Evolutionary conservation across 2,329 filamentous ascomycete species (phyloP), one percentile per base, ranked within the genome.

Genomic region (Capronia coronata): DNA sequence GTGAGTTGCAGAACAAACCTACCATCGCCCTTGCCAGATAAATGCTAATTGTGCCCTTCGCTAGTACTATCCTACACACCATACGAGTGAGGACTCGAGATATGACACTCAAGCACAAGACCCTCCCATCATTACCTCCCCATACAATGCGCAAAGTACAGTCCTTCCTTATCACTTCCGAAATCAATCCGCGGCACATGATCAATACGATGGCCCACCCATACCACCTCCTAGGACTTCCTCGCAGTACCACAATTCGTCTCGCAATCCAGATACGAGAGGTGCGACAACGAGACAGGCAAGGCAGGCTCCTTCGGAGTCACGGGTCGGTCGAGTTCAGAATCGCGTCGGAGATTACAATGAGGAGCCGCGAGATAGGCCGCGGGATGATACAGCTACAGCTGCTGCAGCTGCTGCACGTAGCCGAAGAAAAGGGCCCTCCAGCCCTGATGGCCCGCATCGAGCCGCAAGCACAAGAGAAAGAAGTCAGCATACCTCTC

Each of bases 201-300:
- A 78, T 70, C 68, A 78, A 74, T 68, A 80, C 77, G 71, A 68
- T 50, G 67, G 67, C 23, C 80, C 85, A 46, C 84, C 86, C 19
- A 76, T 87, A 60, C 83, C 85, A 48, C 89, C 86, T 41, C 86
- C 87, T 29, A 80, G 89, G 63, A 90, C 86, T 6, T 94, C 89
- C 11, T 93, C 87, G 37, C 84, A 81, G 57, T 79, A 82, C 57
- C 76, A 73, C 71, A 66, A 64, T 56, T 55, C 48, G 27, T 46
- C 54, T 41, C 47, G 43, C 63, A 69, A 43, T 27, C 55, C 63
- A 7, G 53, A 61, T 30, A 65, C 71, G 27, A 68, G 64, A 52
- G 61, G 62, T n/a, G 64, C 66, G 22, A 64, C 71, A 13, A 67
- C 69, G 14, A 68, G 69, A 25, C 65, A 70, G 43, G 58, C 63